phyloP scores from a whole-genome alignment of 1,284 basidiomycete genomes.

The Ceratobasidium sp. region DNA sequence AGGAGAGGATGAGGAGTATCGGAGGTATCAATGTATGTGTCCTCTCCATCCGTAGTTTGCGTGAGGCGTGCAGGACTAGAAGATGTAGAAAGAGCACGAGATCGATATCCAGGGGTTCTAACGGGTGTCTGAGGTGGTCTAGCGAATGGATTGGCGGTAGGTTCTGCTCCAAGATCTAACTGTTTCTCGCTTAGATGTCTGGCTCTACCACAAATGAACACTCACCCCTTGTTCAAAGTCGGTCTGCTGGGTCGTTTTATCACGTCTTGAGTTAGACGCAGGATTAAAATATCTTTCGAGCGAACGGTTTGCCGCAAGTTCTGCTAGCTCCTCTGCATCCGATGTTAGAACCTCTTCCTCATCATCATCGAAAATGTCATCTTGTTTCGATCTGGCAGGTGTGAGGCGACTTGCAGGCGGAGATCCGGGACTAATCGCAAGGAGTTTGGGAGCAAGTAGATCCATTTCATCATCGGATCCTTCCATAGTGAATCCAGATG shows the following conservation, averaged over 20 bases:
- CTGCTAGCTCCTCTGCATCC: conserved; percentile 31
- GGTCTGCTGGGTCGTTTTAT: background rate
- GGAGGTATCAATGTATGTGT: background rate
- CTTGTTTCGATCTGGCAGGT: background rate
- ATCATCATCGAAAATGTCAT: background rate
- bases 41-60: background rate
- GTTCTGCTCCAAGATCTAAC: background rate
- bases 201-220: background rate
- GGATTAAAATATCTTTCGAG: conserved; percentile 21
- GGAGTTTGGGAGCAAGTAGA: background rate
- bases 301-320: conserved; percentile 20
- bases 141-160: background rate
- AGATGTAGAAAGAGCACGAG: background rate
- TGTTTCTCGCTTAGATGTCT: background rate
- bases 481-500: background rate
- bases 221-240: background rate
- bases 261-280: no score
- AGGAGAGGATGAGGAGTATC: background rate
- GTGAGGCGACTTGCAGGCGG: background rate
- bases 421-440: background rate
- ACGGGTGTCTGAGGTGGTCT: background rate
- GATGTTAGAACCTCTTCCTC: conserved; percentile 36
- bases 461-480: conserved; percentile 37
- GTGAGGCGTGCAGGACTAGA: conserved; percentile 30
- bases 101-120: background rate